Evolutionary conservation across 805 yeast genomes (phyloP), one percentile per base, ranked within the genome.

Genomic region (Sugiyamaella americana): DNA sequence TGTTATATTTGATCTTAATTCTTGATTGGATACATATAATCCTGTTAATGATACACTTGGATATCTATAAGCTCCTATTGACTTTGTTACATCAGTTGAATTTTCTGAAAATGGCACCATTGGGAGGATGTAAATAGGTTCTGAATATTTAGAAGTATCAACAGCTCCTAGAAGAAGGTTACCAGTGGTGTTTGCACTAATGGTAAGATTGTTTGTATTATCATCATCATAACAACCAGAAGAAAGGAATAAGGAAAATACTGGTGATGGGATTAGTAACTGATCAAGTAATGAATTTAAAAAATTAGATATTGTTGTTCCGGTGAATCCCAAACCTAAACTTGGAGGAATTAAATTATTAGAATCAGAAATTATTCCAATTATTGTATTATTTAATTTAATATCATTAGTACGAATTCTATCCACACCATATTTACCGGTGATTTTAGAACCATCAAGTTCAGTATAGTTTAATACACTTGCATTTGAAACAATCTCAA

Each of bases 161-260:
- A 57, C 50, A 3, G 53, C 61, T 8, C 61, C 61, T 26, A 57
- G 46, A 44, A 57, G 49, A 26, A 56, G 43, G 6, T 38, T 40
- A 3, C 58, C 59, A 4, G 36, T n/a, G 4, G 37, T 23, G 19
- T 39, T 32, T 8, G 8, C 13, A 8, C 11, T 8, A 8, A 26
- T 13, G 8, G 8, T 8, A 26, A 26, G 13, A 26, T 8, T 8
- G 32, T 26, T 26, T 26, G 32, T 13, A 26, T 26, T 13, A 8
- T 26, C 32, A 26, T 26, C 32, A 13, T 26, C 13, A 26, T 26
- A 26, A 26, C 32, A 26, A 32, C 46, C 26, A 5, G 16, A 13
- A n/a, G 44, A 26, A n/a, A 40, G 10, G 11, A 20, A 43, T 10
- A 51, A 39, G 13, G 54, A 51, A 35, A 26, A 51, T 11, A 47